Conservation (phyloP, 192 early-diverging fungal species). For the Umbelopsis sp. region DNA sequence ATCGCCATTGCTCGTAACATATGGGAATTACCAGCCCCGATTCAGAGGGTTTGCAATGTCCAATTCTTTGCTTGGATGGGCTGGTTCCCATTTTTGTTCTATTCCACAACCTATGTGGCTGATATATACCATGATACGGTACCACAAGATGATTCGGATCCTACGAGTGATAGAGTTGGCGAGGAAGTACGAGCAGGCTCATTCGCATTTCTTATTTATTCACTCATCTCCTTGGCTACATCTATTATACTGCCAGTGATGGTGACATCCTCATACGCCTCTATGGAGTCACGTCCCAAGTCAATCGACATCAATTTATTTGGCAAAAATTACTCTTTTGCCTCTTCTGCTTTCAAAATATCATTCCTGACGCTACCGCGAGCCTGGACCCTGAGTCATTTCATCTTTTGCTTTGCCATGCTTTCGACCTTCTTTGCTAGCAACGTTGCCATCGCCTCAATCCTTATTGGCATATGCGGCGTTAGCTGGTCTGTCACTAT, state of each 20-base stretch:
- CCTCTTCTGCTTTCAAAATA: conserved; percentile 20
- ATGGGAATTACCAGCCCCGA: conserved; percentile 66
- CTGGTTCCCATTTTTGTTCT: conserved; percentile 97
- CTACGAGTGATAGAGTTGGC: conserved; percentile 25
- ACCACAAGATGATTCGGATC: conserved; percentile 12
- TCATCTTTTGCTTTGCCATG: conserved; percentile 73
- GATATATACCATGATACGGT: conserved; percentile 46
- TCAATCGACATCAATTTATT: background rate
- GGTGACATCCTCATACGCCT: conserved; percentile 25
- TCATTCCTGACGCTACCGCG: conserved; percentile 31
- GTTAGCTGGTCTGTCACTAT: conserved; percentile 85
- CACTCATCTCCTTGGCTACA: conserved; percentile 72
- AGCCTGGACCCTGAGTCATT: conserved; percentile 76
- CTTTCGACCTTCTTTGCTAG: conserved; percentile 63
- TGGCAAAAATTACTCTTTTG: background rate
- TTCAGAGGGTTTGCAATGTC: conserved; percentile 84
- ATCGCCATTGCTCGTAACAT: conserved; percentile 47
- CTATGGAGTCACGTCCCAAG: background rate
- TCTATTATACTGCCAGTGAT: conserved; percentile 53
- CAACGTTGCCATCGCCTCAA: conserved; percentile 58
- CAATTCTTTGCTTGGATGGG: conserved; percentile 97
- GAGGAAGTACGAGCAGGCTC: conserved; percentile 80
- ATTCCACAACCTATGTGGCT: conserved; percentile 66
- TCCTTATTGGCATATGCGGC: conserved; percentile 74
- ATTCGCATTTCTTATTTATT: conserved; percentile 80